These are phyloP conservation scores for Phytophthora tentaculata DNA, from an alignment of 352 stramenopile genomes.

Conservation along the genomic window DNA sequence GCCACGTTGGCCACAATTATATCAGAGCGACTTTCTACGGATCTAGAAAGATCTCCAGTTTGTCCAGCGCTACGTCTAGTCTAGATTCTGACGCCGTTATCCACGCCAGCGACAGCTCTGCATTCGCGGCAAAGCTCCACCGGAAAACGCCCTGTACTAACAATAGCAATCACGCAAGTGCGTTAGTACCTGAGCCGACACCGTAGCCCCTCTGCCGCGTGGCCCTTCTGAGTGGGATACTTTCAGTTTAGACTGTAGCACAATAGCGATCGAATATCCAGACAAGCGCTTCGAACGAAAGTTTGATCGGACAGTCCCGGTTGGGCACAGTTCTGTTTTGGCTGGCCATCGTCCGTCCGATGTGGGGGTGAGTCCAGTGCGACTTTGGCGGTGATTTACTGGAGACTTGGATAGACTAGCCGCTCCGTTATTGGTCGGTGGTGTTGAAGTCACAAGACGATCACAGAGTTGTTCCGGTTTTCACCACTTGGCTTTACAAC, in stretches of 20 bases:
- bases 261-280: conserved; percentile 5
- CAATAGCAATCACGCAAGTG: not conserved
- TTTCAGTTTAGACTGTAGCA: not conserved
- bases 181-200: not conserved
- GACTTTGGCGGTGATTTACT: conserved; percentile 1
- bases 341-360: conserved; percentile 1
- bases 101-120: not conserved
- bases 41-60: conserved; percentile 7
- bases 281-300: conserved; percentile 9
- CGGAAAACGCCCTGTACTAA: not conserved
- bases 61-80: not conserved
- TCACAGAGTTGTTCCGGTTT: conserved; percentile 1
- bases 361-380: not conserved
- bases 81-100: conserved; percentile 3
- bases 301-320: too few relatives aligned
- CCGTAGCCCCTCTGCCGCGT: conserved; percentile 1
- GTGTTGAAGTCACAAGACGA: not conserved
- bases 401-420: not conserved
- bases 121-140: too few relatives aligned
- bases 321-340: conserved; percentile 6
- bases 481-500: conserved; percentile 24
- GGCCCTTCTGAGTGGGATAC: conserved; percentile 1
- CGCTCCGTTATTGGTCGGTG: not conserved
- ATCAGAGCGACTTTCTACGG: conserved; percentile 9
- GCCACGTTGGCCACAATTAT: conserved; percentile 3